Base-by-base conservation (phyloP, 768 basidiomycete species). In the Mycena vulgaris region DNA sequence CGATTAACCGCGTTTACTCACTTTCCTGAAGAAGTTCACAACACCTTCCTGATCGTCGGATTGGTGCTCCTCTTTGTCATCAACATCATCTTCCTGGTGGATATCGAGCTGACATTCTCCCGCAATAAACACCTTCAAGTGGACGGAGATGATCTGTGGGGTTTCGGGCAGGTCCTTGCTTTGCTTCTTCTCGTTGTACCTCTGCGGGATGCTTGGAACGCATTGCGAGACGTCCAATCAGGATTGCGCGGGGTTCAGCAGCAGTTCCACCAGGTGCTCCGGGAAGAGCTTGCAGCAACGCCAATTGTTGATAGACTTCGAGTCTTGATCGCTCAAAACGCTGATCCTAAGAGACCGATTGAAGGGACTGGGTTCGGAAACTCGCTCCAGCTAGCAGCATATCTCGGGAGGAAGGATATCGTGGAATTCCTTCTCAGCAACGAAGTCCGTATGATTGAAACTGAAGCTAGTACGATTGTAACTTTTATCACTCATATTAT, bases 101-200 rank as follows among this genome's bases (percentile, higher is more conserved):
- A 37, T 37, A 37, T 37, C 14, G 42, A 45, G 10, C 42, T 45
- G 21, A 45, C 42, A 8, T 21, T 45, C 10, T n/a, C 19, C n/a
- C 42, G 42, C n/a, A 45, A 45, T n/a, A 45, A 45, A 6, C 42
- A n/a, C 13, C 21, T n/a, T n/a, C 42, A 45, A 45, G 21, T 21
- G 21, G 42, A 10, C 13, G 42, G 21, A 45, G 42, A 45, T 21
- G 21, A n/a, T 45, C 21, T 5, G n/a, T 45, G 42, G 42, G 42
- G 42, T 21, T 45, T 45, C 10, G 42, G 42, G 42, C 35, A 37
- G 35, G 35, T 37, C 35, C 35, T 37, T 7, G 10, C 55, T 5
- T 53, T 66, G 25, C 65, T 66, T 14, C 55, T 66, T 9, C 57
- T 66, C 19, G 65, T 66, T 23, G 17, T 66, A 0, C 65, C 65